Evolutionary conservation across 176 grass and related monocot species (phyloP), one percentile per base, ranked within the genome.

Genomic region (Stipa capillata): DNA sequence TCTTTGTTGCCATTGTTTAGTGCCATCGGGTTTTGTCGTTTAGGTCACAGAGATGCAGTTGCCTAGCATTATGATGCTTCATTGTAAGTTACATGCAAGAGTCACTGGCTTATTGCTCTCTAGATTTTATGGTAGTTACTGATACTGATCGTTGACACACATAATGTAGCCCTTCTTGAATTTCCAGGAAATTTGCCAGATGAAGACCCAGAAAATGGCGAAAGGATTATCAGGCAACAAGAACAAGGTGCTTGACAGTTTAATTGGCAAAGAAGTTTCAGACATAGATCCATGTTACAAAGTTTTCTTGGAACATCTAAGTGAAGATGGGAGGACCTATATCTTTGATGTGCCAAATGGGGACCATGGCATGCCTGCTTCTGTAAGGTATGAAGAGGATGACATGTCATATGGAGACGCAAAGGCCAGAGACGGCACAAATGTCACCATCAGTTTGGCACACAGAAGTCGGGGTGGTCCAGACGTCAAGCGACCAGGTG

Each of bases 211-310:
- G 25, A 68, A 79, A 61, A 66, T 65, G 37, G 42, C 9, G 27
- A 33, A 28, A 1, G 13, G 21, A 48, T 52, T 58, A 33, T 47
- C 58, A 7, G 32, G 28, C 34, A 61, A 60, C 50, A 82, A 79
- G 34, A 59, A 51, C 6, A 86, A 61, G 12, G 65, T 74, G 39
- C 79, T 74, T 23, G 34, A 17, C 10, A 17, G 42, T 37, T 25
- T 50, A 53, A n/a, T 33, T 36, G 13, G 17, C 14, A 20, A 59
- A 17, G 41, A 74, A 69, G 66, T 0, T 79, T 67, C 67, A 55
- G 59, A 83, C 28, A 62, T 90, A 34, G 88, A 90, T 54, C 83
- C 83, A 49, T 67, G 37, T 67, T 90, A 90, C 49, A 86, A 53
- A 65, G 6, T 79, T 67, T 83, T 90, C 67, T 65, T 90, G 69